These are phyloP conservation scores for Forsythia viridissima DNA, from an alignment of 257 asterid genomes.

Conservation along the genomic window DNA sequence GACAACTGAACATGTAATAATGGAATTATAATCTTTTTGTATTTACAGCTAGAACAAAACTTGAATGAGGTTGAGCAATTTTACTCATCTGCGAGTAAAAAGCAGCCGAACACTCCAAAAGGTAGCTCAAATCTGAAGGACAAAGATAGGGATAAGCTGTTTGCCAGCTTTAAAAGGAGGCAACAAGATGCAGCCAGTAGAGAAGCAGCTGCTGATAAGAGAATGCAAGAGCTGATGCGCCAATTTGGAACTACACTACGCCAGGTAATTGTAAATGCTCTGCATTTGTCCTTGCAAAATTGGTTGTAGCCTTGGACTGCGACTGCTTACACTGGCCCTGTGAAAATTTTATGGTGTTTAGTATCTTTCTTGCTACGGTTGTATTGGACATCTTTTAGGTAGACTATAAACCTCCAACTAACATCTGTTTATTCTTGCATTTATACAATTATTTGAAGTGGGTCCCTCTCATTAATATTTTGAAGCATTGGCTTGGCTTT, in stretches of 20 bases:
- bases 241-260: slow-evolving; percentile 63
- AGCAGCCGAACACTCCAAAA: slow-evolving; percentile 48
- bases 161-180: slow-evolving; percentile 49
- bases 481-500: neutral
- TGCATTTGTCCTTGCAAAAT: neutral
- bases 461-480: neutral
- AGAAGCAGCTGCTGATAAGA: slow-evolving; percentile 75
- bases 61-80: slow-evolving; percentile 73
- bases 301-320: neutral
- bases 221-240: slow-evolving; percentile 85
- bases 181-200: slow-evolving; percentile 67
- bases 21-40: slow-evolving; percentile 1
- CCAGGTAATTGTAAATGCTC: slow-evolving; percentile 41
- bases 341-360: neutral
- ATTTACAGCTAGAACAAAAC: slow-evolving; percentile 65
- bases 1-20: neutral
- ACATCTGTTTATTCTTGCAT: neutral
- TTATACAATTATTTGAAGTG: neutral
- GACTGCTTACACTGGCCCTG: neutral
- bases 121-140: slow-evolving; percentile 52
- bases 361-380: neutral
- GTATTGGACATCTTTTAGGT: neutral
- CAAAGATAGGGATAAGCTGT: slow-evolving; percentile 60
- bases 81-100: slow-evolving; percentile 53
- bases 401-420: neutral